Evolutionary conservation across 352 stramenopile species (phyloP), one percentile per base, ranked within the genome.

Genomic region (Pythium rhizo-oryzae): DNA sequence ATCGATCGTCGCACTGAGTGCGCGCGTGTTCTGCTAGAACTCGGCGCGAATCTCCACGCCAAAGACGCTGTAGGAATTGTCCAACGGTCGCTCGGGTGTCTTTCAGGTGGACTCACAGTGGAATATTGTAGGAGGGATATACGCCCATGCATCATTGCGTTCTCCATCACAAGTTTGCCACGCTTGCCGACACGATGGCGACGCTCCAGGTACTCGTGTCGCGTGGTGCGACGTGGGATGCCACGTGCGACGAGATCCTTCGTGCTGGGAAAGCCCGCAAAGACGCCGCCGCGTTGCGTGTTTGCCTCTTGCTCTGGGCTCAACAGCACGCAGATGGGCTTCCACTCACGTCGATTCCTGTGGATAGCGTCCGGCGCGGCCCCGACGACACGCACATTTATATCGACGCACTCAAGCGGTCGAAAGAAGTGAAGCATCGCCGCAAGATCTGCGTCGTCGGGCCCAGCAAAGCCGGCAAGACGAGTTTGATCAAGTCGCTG

Each of bases 401-500:
- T 33, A 33, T 33, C 6, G 28, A 33, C 2, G 28, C 2, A 33
- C 33, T 53, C 50, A 24, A 35, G 9, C 23, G 25, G 50, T 15
- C 7, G 19, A 25, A 25, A 23, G 37, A 57, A 9, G 21, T 35
- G 8, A 30, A 52, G 1, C 15, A 44, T 39, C 65, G 69, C 9
- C 58, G 30, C 1, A 79, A 79, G 21, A 57, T 79, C 0, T 77
- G 70, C 23, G 55, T 79, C 6, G 65, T 79, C n/a, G 73, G 73
- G 5, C 60, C 70, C 1, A 76, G 67, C 21, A 47, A 50, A 1
- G 71, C 62, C 59, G 70, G 74, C 15, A 80, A 78, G 30, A 80
- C 74, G 0, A 78, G 62, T 28, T 52, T 80, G 28, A 73, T 77
- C 57, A 75, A 75, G 44, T 72, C 55, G 16, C 51, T 80, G 13